Percentiles rank a stretch among this genome's conserved stretches.
These are phyloP conservation scores for Turnera subulata DNA, from an alignment of 345 rosid species.

Conservation along the genomic window DNA sequence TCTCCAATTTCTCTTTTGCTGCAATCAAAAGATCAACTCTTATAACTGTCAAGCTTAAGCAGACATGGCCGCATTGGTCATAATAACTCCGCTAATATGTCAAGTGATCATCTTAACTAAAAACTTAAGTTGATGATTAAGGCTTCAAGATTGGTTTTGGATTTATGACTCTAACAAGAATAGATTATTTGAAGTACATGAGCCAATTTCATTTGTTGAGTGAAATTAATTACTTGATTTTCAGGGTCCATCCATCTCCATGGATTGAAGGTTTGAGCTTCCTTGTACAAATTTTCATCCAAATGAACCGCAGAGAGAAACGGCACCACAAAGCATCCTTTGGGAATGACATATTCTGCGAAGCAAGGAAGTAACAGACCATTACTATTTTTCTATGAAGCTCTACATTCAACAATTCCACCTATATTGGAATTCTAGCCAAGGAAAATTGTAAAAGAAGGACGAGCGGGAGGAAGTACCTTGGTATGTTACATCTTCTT, in stretches of 20 bases:
- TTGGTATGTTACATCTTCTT: constrained; percentile 65
- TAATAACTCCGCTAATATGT: no score
- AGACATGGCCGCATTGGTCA: no score
- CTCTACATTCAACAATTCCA: no score
- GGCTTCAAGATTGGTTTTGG: not conserved
- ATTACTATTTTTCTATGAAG: no score
- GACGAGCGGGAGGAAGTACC: constrained; percentile 24
- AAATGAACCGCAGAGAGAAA: constrained; percentile 82
- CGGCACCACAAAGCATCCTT: constrained; percentile 79
- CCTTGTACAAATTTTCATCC: constrained; percentile 58
- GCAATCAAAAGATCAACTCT: not conserved
- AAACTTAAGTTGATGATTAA: not conserved
- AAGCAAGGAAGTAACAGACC: not conserved
- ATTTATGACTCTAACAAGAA: not conserved
- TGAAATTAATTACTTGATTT: constrained; percentile 41
- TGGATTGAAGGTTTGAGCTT: constrained; percentile 57
- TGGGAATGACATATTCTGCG: constrained; percentile 73
- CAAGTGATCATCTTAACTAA: not conserved
- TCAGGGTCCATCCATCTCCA: constrained; percentile 87
- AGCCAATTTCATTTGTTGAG: not conserved
- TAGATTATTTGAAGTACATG: not conserved
- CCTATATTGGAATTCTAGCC: no score
- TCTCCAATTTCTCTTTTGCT: constrained; percentile 91
- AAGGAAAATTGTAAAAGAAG: no score
- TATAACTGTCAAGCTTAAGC: no score